These are phyloP conservation scores for Gastrolobium villosum DNA, from an alignment of 306 rosid genomes.

Conservation along the genomic window DNA sequence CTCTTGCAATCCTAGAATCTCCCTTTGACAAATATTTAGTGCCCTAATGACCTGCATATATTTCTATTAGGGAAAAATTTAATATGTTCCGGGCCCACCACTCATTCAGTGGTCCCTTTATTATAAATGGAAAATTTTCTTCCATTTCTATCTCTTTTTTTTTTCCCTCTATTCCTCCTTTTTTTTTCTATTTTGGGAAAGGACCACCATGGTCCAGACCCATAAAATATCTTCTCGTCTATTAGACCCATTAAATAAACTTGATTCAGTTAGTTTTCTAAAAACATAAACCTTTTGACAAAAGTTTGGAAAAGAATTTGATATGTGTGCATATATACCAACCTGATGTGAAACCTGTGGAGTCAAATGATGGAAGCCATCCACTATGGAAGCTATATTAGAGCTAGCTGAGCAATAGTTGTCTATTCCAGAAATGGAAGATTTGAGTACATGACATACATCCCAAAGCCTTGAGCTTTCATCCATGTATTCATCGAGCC, in stretches of 20 bases:
- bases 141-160: too few relatives aligned
- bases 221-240: too few relatives aligned
- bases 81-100: too few relatives aligned
- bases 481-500: constrained; percentile 87
- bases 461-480: constrained; percentile 84
- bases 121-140: too few relatives aligned
- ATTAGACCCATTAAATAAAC: not conserved
- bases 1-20: constrained; percentile 62
- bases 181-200: too few relatives aligned
- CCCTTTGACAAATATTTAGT: constrained; percentile 62
- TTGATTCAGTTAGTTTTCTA: not conserved
- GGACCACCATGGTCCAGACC: too few relatives aligned
- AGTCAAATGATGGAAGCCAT: constrained; percentile 54
- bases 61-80: not conserved
- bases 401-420: constrained; percentile 50
- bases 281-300: not conserved
- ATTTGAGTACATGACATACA: constrained; percentile 69
- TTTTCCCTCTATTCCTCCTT: too few relatives aligned
- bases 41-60: constrained; percentile 60
- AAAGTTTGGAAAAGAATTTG: constrained; percentile 18
- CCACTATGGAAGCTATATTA: constrained; percentile 56
- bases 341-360: constrained; percentile 70
- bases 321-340: constrained; percentile 4
- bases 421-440: constrained; percentile 66
- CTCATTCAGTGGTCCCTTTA: too few relatives aligned